A percentile compares a stretch with the other conserved stretches of the same genome.
Conservation (phyloP, 306 rosid species). For the Dicorynia guianensis region DNA sequence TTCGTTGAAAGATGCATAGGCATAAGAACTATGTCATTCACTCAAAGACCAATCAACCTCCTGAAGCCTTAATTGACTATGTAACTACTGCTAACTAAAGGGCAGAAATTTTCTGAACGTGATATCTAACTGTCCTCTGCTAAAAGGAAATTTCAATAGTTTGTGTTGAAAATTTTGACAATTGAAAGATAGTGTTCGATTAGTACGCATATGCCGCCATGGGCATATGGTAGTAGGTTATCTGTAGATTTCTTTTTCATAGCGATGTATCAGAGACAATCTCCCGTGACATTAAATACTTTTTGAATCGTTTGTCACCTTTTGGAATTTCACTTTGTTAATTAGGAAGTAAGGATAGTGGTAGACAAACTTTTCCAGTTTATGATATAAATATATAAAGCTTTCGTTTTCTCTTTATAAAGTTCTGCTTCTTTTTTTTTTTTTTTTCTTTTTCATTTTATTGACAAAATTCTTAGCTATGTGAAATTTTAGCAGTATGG, state of each 20-base stretch:
- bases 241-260: not conserved
- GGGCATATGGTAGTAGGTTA: slow-evolving; percentile 11
- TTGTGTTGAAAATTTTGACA: slow-evolving; percentile 24
- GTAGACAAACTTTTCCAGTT: slow-evolving; percentile 4
- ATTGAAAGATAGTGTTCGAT: slow-evolving; percentile 33
- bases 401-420: not conserved
- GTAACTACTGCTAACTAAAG: slow-evolving; percentile 25
- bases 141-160: slow-evolving; percentile 6
- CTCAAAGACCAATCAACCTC: not conserved
- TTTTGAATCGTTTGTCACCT: slow-evolving; percentile 27
- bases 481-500: no score
- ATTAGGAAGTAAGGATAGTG: not conserved
- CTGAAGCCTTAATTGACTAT: slow-evolving; percentile 27
- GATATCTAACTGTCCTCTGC: slow-evolving; percentile 25
- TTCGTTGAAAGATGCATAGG: slow-evolving; percentile 19
- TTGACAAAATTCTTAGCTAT: not conserved
- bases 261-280: not conserved
- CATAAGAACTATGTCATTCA: slow-evolving; percentile 20
- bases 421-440: not conserved
- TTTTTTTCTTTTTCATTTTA: not conserved
- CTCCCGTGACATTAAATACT: slow-evolving; percentile 15
- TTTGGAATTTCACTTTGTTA: not conserved
- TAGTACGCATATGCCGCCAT: slow-evolving; percentile 3
- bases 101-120: slow-evolving; percentile 22
- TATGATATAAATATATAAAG: not conserved